Conservation (phyloP, 352 stramenopile genomes). For the Pythium insidiosum region DNA sequence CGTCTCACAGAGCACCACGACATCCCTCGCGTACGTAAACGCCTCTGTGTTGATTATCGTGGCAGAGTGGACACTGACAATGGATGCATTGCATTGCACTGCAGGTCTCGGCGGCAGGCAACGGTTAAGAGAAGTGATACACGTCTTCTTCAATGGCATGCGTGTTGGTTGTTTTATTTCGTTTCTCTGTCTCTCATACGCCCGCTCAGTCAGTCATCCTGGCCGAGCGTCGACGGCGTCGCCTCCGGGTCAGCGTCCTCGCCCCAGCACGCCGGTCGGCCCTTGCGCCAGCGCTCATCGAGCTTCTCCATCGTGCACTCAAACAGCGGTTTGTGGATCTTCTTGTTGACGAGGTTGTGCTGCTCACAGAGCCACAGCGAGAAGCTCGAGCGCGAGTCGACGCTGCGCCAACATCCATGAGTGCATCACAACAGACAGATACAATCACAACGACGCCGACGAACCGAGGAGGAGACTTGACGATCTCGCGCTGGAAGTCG, state of each 20-base stretch:
- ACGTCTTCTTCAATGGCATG: too few species aligned
- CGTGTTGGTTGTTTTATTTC: too few species aligned
- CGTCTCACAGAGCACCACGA: constrained; percentile 97
- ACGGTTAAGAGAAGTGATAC: constrained; percentile 71
- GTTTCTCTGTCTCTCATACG: too few species aligned
- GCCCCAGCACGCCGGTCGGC: constrained; percentile 78
- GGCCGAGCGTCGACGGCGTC: constrained; percentile 22
- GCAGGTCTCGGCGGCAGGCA: constrained; percentile 83
- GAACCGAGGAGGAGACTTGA: constrained; percentile 87
- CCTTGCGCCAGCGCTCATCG: constrained; percentile 93
- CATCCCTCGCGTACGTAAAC: constrained; percentile 87
- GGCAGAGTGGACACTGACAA: not conserved
- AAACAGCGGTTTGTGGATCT: constrained; percentile 94
- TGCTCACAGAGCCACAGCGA: constrained; percentile 96
- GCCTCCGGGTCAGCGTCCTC: constrained; percentile 31
- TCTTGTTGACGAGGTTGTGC: constrained; percentile 97
- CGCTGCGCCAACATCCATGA: constrained; percentile 21
- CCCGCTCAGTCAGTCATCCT: constrained; percentile 15
- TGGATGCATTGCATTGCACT: too few species aligned
- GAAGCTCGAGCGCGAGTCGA: constrained; percentile 89
- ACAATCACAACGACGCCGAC: constrained; percentile 9
- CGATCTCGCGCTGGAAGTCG: constrained; percentile 94
- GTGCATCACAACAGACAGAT: not conserved
- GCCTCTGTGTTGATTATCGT: not conserved
- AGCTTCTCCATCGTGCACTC: constrained; percentile 90